Base-by-base conservation (phyloP, 1,139 yeast species). In the Arxiozyma heterogenica region DNA sequence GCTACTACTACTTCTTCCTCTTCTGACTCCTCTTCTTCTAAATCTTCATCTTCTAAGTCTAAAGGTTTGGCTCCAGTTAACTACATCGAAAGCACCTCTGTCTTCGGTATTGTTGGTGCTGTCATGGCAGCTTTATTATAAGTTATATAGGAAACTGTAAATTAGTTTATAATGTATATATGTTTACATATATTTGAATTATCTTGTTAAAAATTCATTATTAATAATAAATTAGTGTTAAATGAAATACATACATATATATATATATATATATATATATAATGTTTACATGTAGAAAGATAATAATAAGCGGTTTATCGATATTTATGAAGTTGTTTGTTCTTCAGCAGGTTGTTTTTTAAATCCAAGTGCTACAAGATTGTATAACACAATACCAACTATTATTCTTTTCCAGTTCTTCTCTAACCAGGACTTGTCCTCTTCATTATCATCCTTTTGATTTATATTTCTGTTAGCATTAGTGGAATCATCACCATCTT, bases 101-200 rank as follows among this genome's bases (percentile, higher is more conserved):
- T 83, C 61, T 68, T 81, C 61, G 83, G 84, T 66, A 79, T 80
- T 58, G 65, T 82, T 58, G 84, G 82, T 66, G 86, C 86, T 62
- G 69, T 81, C 63, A 82, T 83, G 65, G 75, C 82, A 59, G 81
- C 86, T 63, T 73, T 85, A 66, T 80, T 83, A 73, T 85, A 81
- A 77, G 63, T 25, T 15, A 17, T 15, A 17, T 44, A 9, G 9
- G 17, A 25, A 20, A 27, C n/a, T 34, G 39, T 34, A 15, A 15
- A 4, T 12, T 34, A 34, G n/a, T 34, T 34, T 34, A 22, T 39
- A 22, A 17, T 3, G 17, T 41, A 22, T 11, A 47, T 8, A 20
- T 23, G 9, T 22, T 15, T 43, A 15, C 20, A 43, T 43, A 23
- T 17, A 12, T 21, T 9, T 46, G 34, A 11, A 22, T 34, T 30